Evolutionary conservation across 2,329 filamentous ascomycete genomes (phyloP).

Genomic region (Fusarium mundagurra): DNA sequence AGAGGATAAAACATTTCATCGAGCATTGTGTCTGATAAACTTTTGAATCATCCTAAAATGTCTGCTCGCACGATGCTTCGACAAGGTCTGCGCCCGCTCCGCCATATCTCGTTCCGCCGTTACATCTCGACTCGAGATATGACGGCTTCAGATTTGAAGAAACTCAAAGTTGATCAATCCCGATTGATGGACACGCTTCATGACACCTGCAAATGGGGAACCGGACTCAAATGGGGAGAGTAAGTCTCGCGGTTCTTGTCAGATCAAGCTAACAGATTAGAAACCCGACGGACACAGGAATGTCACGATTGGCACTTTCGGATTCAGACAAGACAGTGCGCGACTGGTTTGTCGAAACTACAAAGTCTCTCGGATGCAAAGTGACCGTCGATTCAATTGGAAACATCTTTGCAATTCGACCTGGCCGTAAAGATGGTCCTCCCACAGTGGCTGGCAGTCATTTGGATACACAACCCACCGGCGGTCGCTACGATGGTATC

Average conservation of each 20-base stretch:
- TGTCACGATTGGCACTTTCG: constrained; percentile 77
- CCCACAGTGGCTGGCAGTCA: constrained; percentile 77
- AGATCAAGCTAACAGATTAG: constrained; percentile 13
- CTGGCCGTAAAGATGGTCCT: constrained; percentile 67
- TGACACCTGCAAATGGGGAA: constrained; percentile 35
- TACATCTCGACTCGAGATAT: constrained; percentile 37
- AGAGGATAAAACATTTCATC: not conserved
- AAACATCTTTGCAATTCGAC: constrained; percentile 79
- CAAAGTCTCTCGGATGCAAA: constrained; percentile 70
- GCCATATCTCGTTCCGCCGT: not conserved
- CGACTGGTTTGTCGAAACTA: constrained; percentile 78
- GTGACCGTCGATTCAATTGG: constrained; percentile 79
- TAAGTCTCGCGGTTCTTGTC: not conserved
- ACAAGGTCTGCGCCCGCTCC: not conserved
- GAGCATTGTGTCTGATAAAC: fast-evolving
- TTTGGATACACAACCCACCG: constrained; percentile 70
- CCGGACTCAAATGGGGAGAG: constrained; percentile 37
- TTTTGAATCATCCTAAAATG: not conserved
- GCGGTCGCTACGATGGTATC: constrained; percentile 80
- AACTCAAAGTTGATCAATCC: constrained; percentile 30
- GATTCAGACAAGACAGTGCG: constrained; percentile 76
- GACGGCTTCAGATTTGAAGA: constrained; percentile 26
- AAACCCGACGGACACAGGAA: constrained; percentile 70
- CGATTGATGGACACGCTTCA: constrained; percentile 40
- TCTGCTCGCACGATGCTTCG: not conserved